phyloP scores from a whole-genome alignment of 2,329 filamentous ascomycete genomes.

The Ilyonectria robusta region DNA sequence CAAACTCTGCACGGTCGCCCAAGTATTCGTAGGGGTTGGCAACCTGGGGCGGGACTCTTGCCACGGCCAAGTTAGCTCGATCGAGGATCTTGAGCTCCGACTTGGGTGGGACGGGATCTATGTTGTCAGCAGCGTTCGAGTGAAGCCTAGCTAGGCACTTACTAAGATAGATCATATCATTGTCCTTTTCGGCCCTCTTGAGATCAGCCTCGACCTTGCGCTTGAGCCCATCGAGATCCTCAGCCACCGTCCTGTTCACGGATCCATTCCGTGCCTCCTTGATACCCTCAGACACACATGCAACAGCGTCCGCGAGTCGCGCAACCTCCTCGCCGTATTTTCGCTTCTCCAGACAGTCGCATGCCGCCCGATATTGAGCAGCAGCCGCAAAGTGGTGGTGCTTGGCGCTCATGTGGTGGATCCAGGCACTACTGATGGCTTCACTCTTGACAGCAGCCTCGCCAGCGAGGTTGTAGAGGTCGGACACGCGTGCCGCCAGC shows the following conservation, averaged over 20 bases:
- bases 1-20: constrained; percentile 85
- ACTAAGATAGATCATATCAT: constrained; percentile 94
- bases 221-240: constrained; percentile 88
- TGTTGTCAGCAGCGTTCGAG: constrained; percentile 48
- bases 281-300: constrained; percentile 87
- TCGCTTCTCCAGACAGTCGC: constrained; percentile 92
- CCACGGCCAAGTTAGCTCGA: constrained; percentile 88
- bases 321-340: constrained; percentile 97
- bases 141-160: constrained; percentile 47
- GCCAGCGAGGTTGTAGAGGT: constrained; percentile 87
- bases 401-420: constrained; percentile 97
- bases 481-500: constrained; percentile 88
- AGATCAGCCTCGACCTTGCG: constrained; percentile 87
- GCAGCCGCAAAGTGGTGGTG: constrained; percentile 97
- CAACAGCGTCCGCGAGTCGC: constrained; percentile 83
- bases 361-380: constrained; percentile 91
- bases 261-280: constrained; percentile 82
- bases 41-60: constrained; percentile 85
- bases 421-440: constrained; percentile 93
- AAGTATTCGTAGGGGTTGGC: constrained; percentile 84
- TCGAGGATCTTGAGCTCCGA: constrained; percentile 89
- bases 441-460: constrained; percentile 92
- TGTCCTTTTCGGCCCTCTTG: constrained; percentile 94
- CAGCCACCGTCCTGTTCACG: constrained; percentile 84
- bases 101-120: constrained; percentile 85